These are phyloP conservation scores for Fusarium heterosporum DNA, from an alignment of 2,329 filamentous ascomycete species.

Conservation along the genomic window DNA sequence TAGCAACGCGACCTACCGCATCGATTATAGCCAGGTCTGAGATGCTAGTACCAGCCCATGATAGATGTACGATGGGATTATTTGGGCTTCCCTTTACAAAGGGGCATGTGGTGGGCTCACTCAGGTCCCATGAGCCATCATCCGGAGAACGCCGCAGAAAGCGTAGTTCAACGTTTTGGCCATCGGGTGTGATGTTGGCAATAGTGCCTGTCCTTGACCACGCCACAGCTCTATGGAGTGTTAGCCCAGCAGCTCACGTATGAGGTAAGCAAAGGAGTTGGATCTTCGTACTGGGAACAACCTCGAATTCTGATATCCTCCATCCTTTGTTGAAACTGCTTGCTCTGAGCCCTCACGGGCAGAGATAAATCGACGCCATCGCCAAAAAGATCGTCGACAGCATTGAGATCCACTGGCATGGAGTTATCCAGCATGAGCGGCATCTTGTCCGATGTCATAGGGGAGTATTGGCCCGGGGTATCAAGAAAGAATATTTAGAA, in stretches of 20 bases:
- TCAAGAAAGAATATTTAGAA: slow-evolving; percentile 35
- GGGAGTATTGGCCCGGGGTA: slow-evolving; percentile 15
- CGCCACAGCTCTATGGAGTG: slow-evolving; percentile 72
- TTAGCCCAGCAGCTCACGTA: slow-evolving; percentile 24
- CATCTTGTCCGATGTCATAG: slow-evolving; percentile 57
- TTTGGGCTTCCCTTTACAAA: slow-evolving; percentile 72
- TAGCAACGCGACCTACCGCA: slow-evolving; percentile 78
- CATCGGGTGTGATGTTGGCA: slow-evolving; percentile 81
- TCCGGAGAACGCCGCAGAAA: slow-evolving; percentile 76
- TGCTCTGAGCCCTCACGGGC: slow-evolving; percentile 59
- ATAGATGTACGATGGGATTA: slow-evolving; percentile 80
- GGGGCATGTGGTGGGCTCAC: slow-evolving; percentile 74
- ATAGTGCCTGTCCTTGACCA: slow-evolving; percentile 93
- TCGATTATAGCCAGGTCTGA: slow-evolving; percentile 89
- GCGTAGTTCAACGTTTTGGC: slow-evolving; percentile 76
- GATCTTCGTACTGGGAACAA: slow-evolving; percentile 78
- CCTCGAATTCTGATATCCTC: slow-evolving; percentile 81
- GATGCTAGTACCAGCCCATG: slow-evolving; percentile 78
- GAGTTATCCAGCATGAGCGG: slow-evolving; percentile 57
- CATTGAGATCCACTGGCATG: slow-evolving; percentile 65
- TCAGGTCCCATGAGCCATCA: slow-evolving; percentile 80
- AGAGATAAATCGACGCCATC: slow-evolving; percentile 72
- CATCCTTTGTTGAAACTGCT: slow-evolving; percentile 77
- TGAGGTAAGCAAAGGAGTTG: background rate
- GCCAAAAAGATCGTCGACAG: slow-evolving; percentile 81